A percentile compares a stretch with the other conserved stretches of the same genome.
Conservation (phyloP, 2,329 filamentous ascomycete genomes). For the Tolypocladium tropicale region DNA sequence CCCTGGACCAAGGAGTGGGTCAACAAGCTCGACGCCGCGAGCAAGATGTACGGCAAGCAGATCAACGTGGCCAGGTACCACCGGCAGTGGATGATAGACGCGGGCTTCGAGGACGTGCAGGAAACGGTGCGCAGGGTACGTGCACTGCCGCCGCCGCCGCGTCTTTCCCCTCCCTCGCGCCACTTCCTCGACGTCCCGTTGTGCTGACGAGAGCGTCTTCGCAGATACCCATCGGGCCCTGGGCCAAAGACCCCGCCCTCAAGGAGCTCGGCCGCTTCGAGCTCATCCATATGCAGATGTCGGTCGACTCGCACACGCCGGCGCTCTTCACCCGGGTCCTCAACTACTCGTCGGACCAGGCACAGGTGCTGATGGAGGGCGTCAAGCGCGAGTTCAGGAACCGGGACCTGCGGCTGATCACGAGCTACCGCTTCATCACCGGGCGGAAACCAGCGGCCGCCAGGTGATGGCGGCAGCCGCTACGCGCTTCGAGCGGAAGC, state of each 20-base stretch:
- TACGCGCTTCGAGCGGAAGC: no score
- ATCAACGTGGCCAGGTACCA: constrained; percentile 26
- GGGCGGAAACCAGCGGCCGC: constrained; percentile 13
- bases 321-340: constrained; percentile 27
- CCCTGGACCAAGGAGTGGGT: constrained; percentile 29
- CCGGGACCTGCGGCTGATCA: constrained; percentile 21
- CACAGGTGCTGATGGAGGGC: constrained; percentile 29
- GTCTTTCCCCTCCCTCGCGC: not conserved
- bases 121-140: constrained; percentile 18
- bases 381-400: constrained; percentile 26
- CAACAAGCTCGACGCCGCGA: constrained; percentile 22
- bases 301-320: constrained; percentile 28
- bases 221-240: constrained; percentile 27
- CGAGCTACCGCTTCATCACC: constrained; percentile 22
- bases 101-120: constrained; percentile 25
- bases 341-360: constrained; percentile 28
- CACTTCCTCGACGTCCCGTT: not conserved
- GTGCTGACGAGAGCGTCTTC: not conserved
- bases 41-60: constrained; percentile 24
- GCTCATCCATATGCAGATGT: constrained; percentile 30
- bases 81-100: constrained; percentile 26
- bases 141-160: no score
- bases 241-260: constrained; percentile 24
- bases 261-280: constrained; percentile 27
- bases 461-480: not conserved